phyloP scores from a whole-genome alignment of 352 stramenopile species.

The Phytopythium oedochilum region DNA sequence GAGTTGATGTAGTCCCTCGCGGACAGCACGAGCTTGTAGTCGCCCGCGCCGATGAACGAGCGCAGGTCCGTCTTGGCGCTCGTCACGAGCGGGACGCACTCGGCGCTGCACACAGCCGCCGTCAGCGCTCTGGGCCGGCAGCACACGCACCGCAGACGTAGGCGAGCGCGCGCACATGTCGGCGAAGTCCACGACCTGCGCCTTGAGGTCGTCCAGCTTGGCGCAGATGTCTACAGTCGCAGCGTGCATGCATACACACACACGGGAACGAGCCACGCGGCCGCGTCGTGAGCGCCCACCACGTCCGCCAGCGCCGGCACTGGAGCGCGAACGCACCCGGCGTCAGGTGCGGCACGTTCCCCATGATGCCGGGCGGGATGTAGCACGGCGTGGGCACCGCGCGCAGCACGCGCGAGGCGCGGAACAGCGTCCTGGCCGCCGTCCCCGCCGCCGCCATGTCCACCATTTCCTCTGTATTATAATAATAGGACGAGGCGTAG shows the following conservation, averaged over 20 bases:
- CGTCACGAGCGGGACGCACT: constrained; percentile 21
- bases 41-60: constrained; percentile 42
- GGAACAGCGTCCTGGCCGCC: constrained; percentile 20
- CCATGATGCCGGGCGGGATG: constrained; percentile 55
- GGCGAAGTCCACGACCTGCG: constrained; percentile 60
- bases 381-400: constrained; percentile 60
- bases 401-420: constrained; percentile 24
- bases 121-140: background rate
- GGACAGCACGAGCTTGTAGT: constrained; percentile 52
- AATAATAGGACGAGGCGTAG: too few species aligned
- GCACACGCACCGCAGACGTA: background rate
- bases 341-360: constrained; percentile 69
- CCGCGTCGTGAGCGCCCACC: too few species aligned
- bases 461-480: too few species aligned
- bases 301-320: background rate
- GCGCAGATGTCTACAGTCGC: constrained; percentile 73
- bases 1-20: constrained; percentile 65
- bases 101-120: constrained; percentile 6
- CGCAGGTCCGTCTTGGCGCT: constrained; percentile 35
- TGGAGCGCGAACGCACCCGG: constrained; percentile 24
- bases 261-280: background rate
- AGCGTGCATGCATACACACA: too few species aligned
- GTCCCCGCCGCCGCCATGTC: constrained; percentile 1
- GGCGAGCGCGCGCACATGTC: constrained; percentile 46
- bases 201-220: constrained; percentile 52